Base-by-base conservation (phyloP, 2,329 filamentous ascomycete genomes). In the Hymenoscyphus albidus region DNA sequence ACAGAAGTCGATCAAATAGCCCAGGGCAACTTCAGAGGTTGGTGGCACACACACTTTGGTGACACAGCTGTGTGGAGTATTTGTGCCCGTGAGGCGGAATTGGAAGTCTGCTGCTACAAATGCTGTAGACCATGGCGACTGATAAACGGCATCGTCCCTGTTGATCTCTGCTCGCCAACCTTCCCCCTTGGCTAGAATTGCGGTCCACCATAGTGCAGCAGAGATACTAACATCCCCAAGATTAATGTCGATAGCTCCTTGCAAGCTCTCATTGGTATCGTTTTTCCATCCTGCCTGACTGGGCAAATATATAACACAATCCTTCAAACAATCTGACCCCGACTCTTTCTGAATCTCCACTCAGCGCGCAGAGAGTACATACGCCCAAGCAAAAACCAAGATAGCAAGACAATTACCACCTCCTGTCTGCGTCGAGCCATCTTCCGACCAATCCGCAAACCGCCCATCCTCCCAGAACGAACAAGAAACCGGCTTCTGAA, bases 201-300 rank as follows among this genome's bases (percentile, higher is more conserved):
- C 65, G 42, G 65, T 61, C 63, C 63, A 67, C 63, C 63, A 65
- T 59, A 58, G 63, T 31, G 65, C 63, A 40, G 60, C 61, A 62
- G 63, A 54, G 14, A 63, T 42, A 40, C 42, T 44, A 14, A 62
- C 60, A 63, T 63, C 57, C 9, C 63, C 63, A 14, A 65, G 56
- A 62, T 67, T 55, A 32, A 67, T 32, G 14, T 65, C 51, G 16
- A 67, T 61, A 18, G 32, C 58, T 54, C 64, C n/a, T 62, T 13
- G 59, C 27, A 56, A 55, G n/a, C 44, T 62, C 55, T 67, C 56
- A 61, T 31, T 61, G 40, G 22, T 32, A 14, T 62, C 56, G 38
- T 64, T 27, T 59, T 14, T 62, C 59, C 59, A 67, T 57, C 48
- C 38, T 5, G 65, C 62, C 55, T 64, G 54, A 35, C 54, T 35